These are phyloP conservation scores for Smittium mucronatum DNA, from an alignment of 371 early-diverging fungal genomes.

Conservation along the genomic window DNA sequence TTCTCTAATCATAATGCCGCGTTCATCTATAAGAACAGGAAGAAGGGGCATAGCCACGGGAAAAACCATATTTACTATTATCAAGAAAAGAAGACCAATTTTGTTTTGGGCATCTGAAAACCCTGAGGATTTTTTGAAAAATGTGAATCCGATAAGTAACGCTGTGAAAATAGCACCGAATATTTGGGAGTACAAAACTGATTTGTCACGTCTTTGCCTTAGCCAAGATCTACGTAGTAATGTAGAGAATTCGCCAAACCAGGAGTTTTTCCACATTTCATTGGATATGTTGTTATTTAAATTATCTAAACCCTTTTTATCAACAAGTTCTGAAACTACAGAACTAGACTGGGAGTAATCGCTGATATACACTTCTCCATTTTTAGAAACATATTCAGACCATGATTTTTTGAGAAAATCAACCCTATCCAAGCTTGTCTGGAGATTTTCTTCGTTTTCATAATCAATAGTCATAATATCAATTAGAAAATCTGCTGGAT, in stretches of 20 bases:
- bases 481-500: constrained; percentile 46
- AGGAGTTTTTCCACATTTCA: constrained; percentile 15
- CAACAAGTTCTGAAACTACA: constrained; percentile 5
- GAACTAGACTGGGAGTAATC: no score
- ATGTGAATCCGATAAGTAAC: constrained; percentile 15
- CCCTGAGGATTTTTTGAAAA: constrained; percentile 29
- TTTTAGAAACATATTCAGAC: constrained; percentile 9
- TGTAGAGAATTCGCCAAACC: constrained; percentile 19
- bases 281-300: neutral
- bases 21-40: constrained; percentile 22
- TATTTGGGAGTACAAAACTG: constrained; percentile 16
- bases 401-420: constrained; percentile 20
- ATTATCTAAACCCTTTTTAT: neutral
- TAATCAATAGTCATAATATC: constrained; percentile 33
- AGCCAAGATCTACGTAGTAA: constrained; percentile 26
- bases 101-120: no score
- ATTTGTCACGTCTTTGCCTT: constrained; percentile 19
- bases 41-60: constrained; percentile 22
- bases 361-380: neutral
- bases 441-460: constrained; percentile 15
- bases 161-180: no score
- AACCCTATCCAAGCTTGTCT: constrained; percentile 19
- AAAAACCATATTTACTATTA: constrained; percentile 21
- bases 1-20: constrained; percentile 25
- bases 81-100: constrained; percentile 23